Percentiles rank a stretch among this genome's conserved stretches.
Conservation (phyloP, 169 alveolate species). For the Plasmodium malariae region DNA sequence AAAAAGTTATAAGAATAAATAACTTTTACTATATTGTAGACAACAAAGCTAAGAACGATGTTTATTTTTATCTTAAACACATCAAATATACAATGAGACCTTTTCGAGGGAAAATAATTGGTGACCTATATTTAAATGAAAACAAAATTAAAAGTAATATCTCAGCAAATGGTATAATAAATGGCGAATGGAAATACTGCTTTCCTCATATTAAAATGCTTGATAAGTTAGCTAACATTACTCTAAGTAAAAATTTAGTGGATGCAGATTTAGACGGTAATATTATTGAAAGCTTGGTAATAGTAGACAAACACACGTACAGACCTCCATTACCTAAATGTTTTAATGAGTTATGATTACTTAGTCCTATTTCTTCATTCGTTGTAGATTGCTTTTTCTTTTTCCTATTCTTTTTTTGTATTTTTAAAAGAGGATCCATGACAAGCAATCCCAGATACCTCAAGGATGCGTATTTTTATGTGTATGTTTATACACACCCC, state of each 20-base stretch:
- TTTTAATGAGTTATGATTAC: not conserved
- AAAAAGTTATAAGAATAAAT: constrained; percentile 67
- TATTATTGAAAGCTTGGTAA: constrained; percentile 16
- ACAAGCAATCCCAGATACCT: not conserved
- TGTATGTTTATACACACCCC: not conserved
- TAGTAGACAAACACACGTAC: constrained; percentile 22
- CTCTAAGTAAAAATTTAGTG: not conserved
- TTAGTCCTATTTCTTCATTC: not conserved
- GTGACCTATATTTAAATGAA: constrained; percentile 81
- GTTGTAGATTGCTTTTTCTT: not conserved
- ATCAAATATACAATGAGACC: constrained; percentile 78
- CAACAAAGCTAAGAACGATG: constrained; percentile 48
- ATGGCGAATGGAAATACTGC: constrained; percentile 86
- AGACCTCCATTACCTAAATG: constrained; percentile 62
- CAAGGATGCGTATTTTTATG: not conserved
- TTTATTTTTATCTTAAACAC: constrained; percentile 15
- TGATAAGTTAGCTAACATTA: constrained; percentile 18
- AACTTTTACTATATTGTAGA: constrained; percentile 66
- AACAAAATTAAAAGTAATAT: constrained; percentile 77
- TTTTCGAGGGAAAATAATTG: constrained; percentile 82
- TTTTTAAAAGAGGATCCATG: not conserved
- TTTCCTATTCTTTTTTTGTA: not conserved
- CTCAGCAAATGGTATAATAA: constrained; percentile 82
- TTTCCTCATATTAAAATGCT: constrained; percentile 70
- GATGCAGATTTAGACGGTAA: not conserved